These are phyloP conservation scores for Vigna angularis DNA, from an alignment of 306 rosid species.

Conservation along the genomic window DNA sequence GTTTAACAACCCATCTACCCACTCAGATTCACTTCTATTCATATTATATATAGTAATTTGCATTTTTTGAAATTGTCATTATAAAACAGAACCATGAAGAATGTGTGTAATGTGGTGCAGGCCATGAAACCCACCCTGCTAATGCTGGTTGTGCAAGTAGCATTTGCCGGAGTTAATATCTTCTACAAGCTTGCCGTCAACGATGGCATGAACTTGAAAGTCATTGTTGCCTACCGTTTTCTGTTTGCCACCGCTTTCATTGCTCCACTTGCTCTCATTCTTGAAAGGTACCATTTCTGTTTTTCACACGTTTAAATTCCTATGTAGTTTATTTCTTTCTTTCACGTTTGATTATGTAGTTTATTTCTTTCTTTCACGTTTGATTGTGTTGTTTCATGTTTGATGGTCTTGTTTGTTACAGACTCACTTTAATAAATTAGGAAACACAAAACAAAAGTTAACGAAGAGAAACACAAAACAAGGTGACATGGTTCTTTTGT, in stretches of 20 bases:
- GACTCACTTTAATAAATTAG: too few relatives aligned
- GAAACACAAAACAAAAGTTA: not conserved
- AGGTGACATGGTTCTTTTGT: not conserved
- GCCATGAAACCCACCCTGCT: conserved; percentile 54
- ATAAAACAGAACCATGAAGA: not conserved
- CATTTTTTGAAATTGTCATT: not conserved
- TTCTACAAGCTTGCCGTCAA: conserved; percentile 65
- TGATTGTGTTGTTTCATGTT: too few relatives aligned
- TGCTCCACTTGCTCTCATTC: conserved; percentile 59
- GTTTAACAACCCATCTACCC: too few relatives aligned
- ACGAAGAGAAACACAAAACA: not conserved
- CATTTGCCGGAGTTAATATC: conserved; percentile 63
- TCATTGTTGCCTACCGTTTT: conserved; percentile 72
- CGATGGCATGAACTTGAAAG: conserved; percentile 70
- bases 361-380: too few relatives aligned
- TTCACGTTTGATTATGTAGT: too few relatives aligned
- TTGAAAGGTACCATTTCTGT: conserved; percentile 57
- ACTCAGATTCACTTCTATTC: not conserved
- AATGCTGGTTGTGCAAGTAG: conserved; percentile 61
- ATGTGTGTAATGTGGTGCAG: conserved; percentile 37
- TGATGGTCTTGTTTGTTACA: too few relatives aligned
- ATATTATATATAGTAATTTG: too few relatives aligned
- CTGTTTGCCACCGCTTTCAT: conserved; percentile 65
- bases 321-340: too few relatives aligned
- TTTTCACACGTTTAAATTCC: too few relatives aligned